phyloP scores from a whole-genome alignment of 331 rosid genomes.

The Malus hybrid region DNA sequence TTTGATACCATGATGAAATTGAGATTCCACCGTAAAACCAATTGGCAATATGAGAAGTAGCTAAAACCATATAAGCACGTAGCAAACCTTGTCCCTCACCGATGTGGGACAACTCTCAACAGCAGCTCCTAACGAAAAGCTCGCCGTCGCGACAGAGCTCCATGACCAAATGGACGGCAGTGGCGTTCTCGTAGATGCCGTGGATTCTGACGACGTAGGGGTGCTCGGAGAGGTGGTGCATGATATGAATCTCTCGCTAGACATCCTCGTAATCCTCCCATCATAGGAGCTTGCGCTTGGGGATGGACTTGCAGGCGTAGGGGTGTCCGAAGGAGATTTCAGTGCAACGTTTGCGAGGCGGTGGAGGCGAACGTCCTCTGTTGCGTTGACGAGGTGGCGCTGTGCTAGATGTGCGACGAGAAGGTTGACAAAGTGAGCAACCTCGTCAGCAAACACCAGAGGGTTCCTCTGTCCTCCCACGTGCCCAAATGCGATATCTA shows the following conservation, averaged over 20 bases:
- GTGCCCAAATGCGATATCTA: conserved; percentile 94
- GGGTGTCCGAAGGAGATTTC: conserved; percentile 13
- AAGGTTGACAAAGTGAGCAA: conserved; percentile 91
- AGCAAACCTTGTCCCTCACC: too few relatives aligned
- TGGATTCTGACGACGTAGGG: conserved; percentile 29
- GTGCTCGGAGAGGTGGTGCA: conserved; percentile 43
- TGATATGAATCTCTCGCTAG: conserved; percentile 45
- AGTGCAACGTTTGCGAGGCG: conserved; percentile 66
- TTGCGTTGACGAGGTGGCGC: conserved; percentile 93
- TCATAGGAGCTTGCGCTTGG: conserved; percentile 37
- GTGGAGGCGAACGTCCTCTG: conserved; percentile 87
- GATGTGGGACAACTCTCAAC: too few relatives aligned
- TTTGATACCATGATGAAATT: too few relatives aligned
- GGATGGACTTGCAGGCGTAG: conserved; percentile 40
- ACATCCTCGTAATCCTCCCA: conserved; percentile 33
- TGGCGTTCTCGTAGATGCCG: conserved; percentile 23
- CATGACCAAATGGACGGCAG: conserved; percentile 33
- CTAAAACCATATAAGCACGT: too few relatives aligned
- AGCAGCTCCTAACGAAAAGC: conserved; percentile 36
- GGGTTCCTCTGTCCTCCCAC: conserved; percentile 32
- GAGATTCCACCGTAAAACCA: too few relatives aligned
- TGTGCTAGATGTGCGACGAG: conserved; percentile 88
- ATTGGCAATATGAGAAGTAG: too few relatives aligned
- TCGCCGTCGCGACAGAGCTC: conserved; percentile 36
- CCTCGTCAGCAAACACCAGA: conserved; percentile 89